Evolutionary conservation across 257 asterid genomes (phyloP).

Genomic region (Echium plantagineum): DNA sequence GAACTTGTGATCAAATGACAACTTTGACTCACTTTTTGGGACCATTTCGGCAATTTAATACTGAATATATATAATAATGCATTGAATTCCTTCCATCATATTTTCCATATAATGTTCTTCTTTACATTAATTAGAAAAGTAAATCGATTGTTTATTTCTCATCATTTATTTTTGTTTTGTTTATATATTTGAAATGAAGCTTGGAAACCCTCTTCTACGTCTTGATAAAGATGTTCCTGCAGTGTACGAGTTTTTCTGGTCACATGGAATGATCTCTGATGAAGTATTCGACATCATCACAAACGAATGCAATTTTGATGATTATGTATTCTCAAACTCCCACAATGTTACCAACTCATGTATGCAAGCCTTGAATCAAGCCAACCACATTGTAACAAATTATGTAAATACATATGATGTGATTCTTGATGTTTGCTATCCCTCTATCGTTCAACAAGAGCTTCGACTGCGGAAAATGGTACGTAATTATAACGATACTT

Average conservation of each 20-base stretch:
- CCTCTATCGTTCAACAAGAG: slow-evolving; percentile 41
- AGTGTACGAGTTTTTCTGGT: slow-evolving; percentile 53
- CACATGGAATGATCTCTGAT: slow-evolving; percentile 82
- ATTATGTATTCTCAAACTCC: slow-evolving; percentile 13
- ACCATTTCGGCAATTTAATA: too few relatives aligned
- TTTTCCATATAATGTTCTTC: not conserved
- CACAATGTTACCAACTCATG: slow-evolving; percentile 33
- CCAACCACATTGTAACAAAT: slow-evolving; percentile 22
- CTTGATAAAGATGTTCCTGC: slow-evolving; percentile 52
- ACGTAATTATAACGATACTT: too few relatives aligned
- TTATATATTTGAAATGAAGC: slow-evolving; percentile 21
- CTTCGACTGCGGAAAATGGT: slow-evolving; percentile 37
- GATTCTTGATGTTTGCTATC: slow-evolving; percentile 64
- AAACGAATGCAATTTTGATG: slow-evolving; percentile 40
- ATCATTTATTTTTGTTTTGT: too few relatives aligned
- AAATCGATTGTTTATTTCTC: slow-evolving; percentile 5
- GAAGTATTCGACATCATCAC: slow-evolving; percentile 29
- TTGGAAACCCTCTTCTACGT: slow-evolving; percentile 76
- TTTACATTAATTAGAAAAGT: not conserved
- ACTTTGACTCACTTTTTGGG: not conserved
- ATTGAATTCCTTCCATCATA: too few relatives aligned
- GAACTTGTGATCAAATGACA: too few relatives aligned
- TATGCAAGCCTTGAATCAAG: slow-evolving; percentile 23
- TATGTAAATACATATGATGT: slow-evolving; percentile 49
- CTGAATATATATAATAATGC: too few relatives aligned